Conservation (phyloP, 1,284 basidiomycete species). For the Pyrrhoderma lamaoense region DNA sequence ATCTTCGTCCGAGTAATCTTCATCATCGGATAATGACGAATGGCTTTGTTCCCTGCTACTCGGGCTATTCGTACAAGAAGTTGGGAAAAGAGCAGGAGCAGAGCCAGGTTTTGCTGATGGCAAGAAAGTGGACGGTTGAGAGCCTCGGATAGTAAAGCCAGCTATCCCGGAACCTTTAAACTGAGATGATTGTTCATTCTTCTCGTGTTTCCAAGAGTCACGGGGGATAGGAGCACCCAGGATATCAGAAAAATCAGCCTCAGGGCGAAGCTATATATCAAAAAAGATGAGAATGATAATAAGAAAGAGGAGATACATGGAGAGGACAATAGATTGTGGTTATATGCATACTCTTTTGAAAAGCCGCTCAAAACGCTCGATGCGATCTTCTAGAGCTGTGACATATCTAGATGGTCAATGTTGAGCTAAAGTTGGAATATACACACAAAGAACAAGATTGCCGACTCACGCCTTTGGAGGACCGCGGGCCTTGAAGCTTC, state of each 20-base stretch:
- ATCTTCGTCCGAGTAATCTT: too few relatives aligned
- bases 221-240: conserved; percentile 64
- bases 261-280: conserved; percentile 52
- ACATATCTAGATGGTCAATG: conserved; percentile 48
- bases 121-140: neutral
- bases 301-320: neutral
- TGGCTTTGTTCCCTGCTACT: too few relatives aligned
- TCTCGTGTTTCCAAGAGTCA: conserved; percentile 61
- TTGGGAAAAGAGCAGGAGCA: too few relatives aligned
- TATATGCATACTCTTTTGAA: conserved; percentile 51
- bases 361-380: conserved; percentile 65
- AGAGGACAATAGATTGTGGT: too few relatives aligned
- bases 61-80: too few relatives aligned
- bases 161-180: conserved; percentile 11
- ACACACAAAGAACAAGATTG: neutral
- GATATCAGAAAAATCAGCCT: conserved; percentile 55
- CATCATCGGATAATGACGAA: too few relatives aligned
- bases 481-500: conserved; percentile 75
- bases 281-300: conserved; percentile 10
- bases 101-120: too few relatives aligned
- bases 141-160: neutral
- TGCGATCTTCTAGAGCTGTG: conserved; percentile 66
- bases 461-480: conserved; percentile 70
- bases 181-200: conserved; percentile 15
- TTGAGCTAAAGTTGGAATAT: conserved; percentile 7